These are phyloP conservation scores for Polyporus arcularius DNA, from an alignment of 768 basidiomycete genomes.

Conservation along the genomic window DNA sequence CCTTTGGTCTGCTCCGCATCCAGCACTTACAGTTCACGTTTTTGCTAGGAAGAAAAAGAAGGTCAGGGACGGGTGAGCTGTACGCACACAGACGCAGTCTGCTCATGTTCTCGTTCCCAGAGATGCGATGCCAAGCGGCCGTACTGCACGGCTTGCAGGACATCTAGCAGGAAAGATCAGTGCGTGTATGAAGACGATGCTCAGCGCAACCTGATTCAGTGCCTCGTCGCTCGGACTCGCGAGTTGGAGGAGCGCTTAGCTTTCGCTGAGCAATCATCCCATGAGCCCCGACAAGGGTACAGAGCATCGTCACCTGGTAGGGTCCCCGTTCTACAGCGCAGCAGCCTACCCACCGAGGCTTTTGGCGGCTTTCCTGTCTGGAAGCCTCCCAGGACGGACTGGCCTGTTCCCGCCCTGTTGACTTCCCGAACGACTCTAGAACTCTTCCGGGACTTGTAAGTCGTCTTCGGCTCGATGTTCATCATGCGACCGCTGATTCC, in stretches of 20 bases:
- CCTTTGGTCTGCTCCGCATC: neutral
- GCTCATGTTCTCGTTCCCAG: neutral
- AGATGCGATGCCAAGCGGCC: slow-evolving; percentile 5
- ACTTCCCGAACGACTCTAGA: neutral
- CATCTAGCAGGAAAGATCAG: neutral
- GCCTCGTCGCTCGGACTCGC: neutral
- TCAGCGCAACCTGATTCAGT: neutral
- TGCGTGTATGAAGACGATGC: slow-evolving; percentile 1
- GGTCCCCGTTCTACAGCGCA: neutral
- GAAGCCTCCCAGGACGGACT: neutral
- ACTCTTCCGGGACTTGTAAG: too few relatives aligned
- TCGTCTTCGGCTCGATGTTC: too few relatives aligned
- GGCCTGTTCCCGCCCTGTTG: neutral
- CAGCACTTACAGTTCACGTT: neutral
- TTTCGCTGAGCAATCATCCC: neutral
- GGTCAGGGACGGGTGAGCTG: neutral
- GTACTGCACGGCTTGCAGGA: neutral
- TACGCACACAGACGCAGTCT: neutral
- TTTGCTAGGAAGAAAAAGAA: neutral
- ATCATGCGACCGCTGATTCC: too few relatives aligned
- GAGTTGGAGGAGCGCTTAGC: neutral
- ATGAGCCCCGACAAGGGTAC: neutral
- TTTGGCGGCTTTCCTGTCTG: neutral
- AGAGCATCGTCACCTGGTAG: neutral
- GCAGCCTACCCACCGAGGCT: neutral